Conservation (phyloP, 2,329 filamentous ascomycete genomes). For the Fusarium graminum region DNA sequence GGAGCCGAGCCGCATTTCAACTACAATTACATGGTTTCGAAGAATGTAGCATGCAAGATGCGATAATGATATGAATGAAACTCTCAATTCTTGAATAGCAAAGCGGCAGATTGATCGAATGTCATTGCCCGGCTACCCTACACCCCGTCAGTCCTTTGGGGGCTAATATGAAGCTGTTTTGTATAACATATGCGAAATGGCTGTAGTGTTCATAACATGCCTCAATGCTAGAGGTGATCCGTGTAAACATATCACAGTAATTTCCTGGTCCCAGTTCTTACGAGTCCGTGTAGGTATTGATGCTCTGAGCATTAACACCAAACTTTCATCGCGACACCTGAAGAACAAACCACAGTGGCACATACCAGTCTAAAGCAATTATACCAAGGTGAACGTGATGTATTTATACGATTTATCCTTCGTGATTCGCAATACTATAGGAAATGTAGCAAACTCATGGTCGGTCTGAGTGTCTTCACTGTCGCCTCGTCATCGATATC, state of each 20-base stretch:
- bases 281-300: not conserved
- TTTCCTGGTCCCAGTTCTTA: not conserved
- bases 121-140: slow-evolving; percentile 7
- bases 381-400: no score
- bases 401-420: no score
- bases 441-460: no score
- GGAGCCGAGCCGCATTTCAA: slow-evolving; percentile 25
- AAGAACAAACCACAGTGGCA: no score
- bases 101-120: not conserved
- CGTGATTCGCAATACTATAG: no score
- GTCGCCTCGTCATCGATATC: slow-evolving; percentile 7
- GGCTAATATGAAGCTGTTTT: not conserved
- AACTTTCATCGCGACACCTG: no score
- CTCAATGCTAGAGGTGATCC: not conserved
- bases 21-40: not conserved
- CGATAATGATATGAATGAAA: not conserved
- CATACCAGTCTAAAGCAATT: no score
- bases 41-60: not conserved
- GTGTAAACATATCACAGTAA: not conserved
- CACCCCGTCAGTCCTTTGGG: not conserved
- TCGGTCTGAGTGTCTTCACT: not conserved
- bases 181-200: not conserved
- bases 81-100: not conserved
- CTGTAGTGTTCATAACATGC: not conserved
- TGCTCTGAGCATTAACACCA: not conserved